Percentiles rank a stretch among this genome's conserved stretches.
Conservation (phyloP, 768 basidiomycete genomes). For the Hypsizygus marmoreus region DNA sequence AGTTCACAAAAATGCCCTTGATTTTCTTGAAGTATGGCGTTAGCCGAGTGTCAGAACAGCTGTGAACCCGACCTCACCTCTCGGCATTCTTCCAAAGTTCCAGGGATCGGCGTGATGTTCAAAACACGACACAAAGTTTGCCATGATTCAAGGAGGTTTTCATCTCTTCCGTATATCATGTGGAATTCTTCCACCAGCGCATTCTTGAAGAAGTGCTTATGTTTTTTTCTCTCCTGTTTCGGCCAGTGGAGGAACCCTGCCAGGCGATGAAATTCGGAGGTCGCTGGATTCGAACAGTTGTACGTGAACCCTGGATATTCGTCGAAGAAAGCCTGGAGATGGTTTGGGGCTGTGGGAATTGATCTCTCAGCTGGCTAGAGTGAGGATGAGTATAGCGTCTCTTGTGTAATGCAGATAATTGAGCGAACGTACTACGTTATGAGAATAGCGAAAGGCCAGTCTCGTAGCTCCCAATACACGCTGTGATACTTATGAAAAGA, state of each 20-base stretch:
- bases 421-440: too few species aligned
- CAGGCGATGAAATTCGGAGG: neutral
- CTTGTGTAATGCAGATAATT: too few species aligned
- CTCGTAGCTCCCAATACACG: too few species aligned
- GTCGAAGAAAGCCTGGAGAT: too few species aligned
- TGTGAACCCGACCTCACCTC: too few species aligned
- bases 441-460: too few species aligned
- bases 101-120: slow-evolving; percentile 4
- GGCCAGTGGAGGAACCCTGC: neutral
- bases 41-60: too few species aligned
- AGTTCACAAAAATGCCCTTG: slow-evolving; percentile 5
- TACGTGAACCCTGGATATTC: neutral
- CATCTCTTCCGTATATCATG: slow-evolving; percentile 10
- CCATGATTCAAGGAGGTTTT: slow-evolving; percentile 7
- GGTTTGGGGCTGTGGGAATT: too few species aligned
- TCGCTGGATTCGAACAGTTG: neutral
- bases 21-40: neutral
- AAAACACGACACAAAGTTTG: slow-evolving; percentile 3
- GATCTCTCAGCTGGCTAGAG: too few species aligned
- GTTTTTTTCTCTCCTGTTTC: too few species aligned
- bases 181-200: slow-evolving; percentile 11
- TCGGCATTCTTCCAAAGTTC: slow-evolving; percentile 5
- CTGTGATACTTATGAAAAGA: too few species aligned
- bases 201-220: neutral
- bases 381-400: too few species aligned